Conservation (phyloP, 345 rosid genomes). For the Camelina neglecta region DNA sequence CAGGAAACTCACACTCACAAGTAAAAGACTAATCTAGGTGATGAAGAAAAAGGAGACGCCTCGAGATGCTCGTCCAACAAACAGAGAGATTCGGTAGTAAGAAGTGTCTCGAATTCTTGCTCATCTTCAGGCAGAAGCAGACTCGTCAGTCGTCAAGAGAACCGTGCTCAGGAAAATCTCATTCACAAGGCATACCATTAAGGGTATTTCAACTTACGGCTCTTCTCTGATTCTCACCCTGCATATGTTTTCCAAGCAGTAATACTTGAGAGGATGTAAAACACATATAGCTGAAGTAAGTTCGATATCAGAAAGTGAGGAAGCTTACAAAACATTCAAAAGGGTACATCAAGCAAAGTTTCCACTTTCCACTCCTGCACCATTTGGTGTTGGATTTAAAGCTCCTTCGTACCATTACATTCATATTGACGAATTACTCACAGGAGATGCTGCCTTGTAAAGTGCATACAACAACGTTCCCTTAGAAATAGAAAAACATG, state of each 20-base stretch:
- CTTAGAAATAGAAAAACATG: neutral
- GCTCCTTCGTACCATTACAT: neutral
- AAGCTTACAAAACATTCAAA: neutral
- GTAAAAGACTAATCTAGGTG: neutral
- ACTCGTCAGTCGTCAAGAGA: neutral
- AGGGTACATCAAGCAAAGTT: neutral
- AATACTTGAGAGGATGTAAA: neutral
- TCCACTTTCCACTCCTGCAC: neutral
- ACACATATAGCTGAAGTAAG: neutral
- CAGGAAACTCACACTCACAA: neutral
- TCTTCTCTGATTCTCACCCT: constrained; percentile 1
- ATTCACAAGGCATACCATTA: neutral
- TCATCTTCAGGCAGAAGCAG: constrained; percentile 1
- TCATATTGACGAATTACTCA: neutral
- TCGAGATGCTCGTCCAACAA: neutral
- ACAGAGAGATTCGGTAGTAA: neutral
- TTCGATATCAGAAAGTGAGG: neutral
- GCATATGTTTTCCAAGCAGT: neutral
- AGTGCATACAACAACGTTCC: neutral
- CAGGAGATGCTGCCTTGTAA: neutral
- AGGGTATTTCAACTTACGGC: neutral
- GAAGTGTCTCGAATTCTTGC: neutral
- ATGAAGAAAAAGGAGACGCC: neutral
- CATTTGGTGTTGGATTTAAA: neutral
- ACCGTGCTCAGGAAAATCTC: neutral